A percentile compares a stretch with the other conserved stretches of the same genome.
Conservation (phyloP, 768 basidiomycete species). For the Leccinum barrowsii region DNA sequence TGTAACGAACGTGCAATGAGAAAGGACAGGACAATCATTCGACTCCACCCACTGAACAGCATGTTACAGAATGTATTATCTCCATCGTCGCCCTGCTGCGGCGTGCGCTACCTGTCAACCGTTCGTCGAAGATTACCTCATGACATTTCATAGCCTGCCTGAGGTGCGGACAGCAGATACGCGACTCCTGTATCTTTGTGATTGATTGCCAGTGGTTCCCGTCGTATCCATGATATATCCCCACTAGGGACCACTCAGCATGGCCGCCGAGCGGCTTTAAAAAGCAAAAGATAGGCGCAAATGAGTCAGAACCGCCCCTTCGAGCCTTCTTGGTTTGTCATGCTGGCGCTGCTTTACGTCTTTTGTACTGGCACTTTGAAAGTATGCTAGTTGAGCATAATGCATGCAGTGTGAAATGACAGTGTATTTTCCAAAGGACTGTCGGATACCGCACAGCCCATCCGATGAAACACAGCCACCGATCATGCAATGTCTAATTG, state of each 20-base stretch:
- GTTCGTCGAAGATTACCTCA: background rate
- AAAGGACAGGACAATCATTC: background rate
- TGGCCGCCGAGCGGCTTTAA: background rate
- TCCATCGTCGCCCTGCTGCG: background rate
- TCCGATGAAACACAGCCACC: slow-evolving; percentile 21
- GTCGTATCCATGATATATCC: background rate
- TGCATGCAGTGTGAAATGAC: no score
- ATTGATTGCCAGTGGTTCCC: background rate
- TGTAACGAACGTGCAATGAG: background rate
- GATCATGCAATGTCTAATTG: slow-evolving; percentile 12
- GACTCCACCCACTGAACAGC: background rate
- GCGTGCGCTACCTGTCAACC: background rate
- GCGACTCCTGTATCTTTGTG: background rate
- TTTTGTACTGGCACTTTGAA: background rate
- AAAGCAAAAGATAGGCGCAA: background rate
- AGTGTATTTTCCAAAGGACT: no score
- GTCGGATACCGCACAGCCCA: background rate
- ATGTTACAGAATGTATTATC: background rate
- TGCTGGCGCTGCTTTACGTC: background rate
- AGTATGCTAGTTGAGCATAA: no score
- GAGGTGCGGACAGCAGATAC: background rate
- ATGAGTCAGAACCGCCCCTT: background rate
- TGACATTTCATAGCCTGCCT: slow-evolving; percentile 21
- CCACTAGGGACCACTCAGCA: background rate
- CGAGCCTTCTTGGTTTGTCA: background rate